Conservation (phyloP, 257 asterid genomes). For the Ehretia macrophylla region DNA sequence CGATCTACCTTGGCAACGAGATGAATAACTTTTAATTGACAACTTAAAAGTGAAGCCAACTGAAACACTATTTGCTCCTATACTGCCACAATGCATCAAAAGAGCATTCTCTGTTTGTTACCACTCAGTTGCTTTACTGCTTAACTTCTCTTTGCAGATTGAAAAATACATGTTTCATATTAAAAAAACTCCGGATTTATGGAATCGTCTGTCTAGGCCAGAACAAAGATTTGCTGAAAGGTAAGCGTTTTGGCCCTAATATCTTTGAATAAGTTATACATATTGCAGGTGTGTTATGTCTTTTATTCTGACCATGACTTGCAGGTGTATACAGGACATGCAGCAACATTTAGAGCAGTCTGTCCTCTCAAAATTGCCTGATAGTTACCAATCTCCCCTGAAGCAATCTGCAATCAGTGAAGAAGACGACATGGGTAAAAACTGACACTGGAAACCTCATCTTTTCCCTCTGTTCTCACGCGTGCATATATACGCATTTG, state of each 20-base stretch:
- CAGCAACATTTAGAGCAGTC: constrained; percentile 66
- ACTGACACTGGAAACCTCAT: neutral
- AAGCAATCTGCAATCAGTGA: constrained; percentile 86
- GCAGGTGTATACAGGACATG: constrained; percentile 61
- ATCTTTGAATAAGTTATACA: neutral
- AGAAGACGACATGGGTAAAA: constrained; percentile 92
- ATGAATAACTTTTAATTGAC: neutral
- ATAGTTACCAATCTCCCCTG: constrained; percentile 66
- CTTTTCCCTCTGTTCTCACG: neutral
- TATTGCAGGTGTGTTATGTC: neutral
- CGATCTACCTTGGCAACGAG: too few relatives aligned
- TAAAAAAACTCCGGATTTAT: constrained; percentile 46
- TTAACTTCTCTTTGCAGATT: constrained; percentile 44
- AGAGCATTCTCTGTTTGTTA: neutral
- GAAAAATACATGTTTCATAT: constrained; percentile 68
- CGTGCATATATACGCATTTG: neutral
- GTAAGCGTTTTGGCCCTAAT: constrained; percentile 23
- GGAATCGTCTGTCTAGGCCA: constrained; percentile 64
- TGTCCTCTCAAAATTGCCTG: constrained; percentile 72
- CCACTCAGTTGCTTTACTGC: neutral
- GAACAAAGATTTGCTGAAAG: constrained; percentile 64
- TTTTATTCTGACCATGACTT: constrained; percentile 8
- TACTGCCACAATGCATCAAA: neutral
- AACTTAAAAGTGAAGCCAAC: too few relatives aligned
- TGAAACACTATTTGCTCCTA: too few relatives aligned